These are phyloP conservation scores for Solanum piurae DNA, from an alignment of 257 asterid species.

Conservation along the genomic window DNA sequence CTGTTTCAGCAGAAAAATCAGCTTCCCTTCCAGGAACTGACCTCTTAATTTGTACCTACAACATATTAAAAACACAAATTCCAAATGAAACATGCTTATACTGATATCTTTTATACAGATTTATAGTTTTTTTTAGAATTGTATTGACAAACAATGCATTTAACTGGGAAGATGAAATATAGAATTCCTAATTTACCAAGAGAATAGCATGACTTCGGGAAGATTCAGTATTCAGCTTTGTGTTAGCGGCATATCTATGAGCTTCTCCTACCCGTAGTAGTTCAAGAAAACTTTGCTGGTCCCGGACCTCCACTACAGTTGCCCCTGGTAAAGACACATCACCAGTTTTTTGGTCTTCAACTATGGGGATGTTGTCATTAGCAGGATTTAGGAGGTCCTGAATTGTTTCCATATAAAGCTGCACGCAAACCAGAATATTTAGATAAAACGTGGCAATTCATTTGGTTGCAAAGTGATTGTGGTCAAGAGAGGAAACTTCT, in stretches of 20 bases:
- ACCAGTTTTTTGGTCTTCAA: conserved; percentile 89
- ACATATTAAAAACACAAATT: not conserved
- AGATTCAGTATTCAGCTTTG: conserved; percentile 95
- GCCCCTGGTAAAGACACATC: conserved; percentile 99
- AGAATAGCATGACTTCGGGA: conserved; percentile 99
- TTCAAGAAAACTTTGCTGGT: conserved; percentile 84
- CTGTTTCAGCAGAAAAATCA: conserved; percentile 49
- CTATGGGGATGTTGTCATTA: conserved; percentile 90
- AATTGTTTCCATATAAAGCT: conserved; percentile 95
- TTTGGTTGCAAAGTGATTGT: not conserved
- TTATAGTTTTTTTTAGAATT: not conserved
- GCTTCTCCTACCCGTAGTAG: conserved; percentile 90
- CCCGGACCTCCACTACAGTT: conserved; percentile 66
- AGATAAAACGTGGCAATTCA: conserved; percentile 5
- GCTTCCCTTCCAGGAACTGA: conserved; percentile 50
- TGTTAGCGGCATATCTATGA: conserved; percentile 96
- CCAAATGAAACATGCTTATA: not conserved
- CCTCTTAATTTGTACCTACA: conserved; percentile 87
- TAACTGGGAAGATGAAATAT: not conserved
- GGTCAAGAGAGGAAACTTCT: not conserved
- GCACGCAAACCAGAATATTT: conserved; percentile 18
- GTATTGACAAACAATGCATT: not conserved
- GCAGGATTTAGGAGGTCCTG: conserved; percentile 91
- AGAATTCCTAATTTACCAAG: conserved; percentile 46
- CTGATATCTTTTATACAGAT: not conserved